These are phyloP conservation scores for Chimonanthus praecox DNA, from an alignment of 164 flowering plant species.

Conservation along the genomic window DNA sequence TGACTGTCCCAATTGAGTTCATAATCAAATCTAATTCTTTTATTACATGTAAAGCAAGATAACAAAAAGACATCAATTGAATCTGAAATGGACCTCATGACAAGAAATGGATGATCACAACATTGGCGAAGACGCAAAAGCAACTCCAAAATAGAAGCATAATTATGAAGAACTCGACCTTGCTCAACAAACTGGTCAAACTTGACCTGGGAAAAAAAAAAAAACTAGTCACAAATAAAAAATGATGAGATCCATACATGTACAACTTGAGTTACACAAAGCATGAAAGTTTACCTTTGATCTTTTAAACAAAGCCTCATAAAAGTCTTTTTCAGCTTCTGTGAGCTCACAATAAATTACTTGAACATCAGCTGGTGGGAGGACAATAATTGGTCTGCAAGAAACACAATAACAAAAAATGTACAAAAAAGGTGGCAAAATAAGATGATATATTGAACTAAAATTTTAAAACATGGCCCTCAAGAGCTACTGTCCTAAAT, in stretches of 20 bases:
- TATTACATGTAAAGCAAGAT: neutral
- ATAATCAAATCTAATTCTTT: too few species aligned
- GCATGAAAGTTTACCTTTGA: slow-evolving; percentile 60
- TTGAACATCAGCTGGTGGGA: slow-evolving; percentile 81
- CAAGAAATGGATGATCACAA: slow-evolving; percentile 99
- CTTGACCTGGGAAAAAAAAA: slow-evolving; percentile 55
- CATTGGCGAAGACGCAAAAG: slow-evolving; percentile 99
- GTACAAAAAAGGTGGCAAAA: neutral
- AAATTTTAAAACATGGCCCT: neutral
- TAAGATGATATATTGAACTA: neutral
- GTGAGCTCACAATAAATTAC: slow-evolving; percentile 85
- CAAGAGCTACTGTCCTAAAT: neutral
- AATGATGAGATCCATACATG: neutral
- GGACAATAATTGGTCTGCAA: slow-evolving; percentile 85
- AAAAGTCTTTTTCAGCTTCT: slow-evolving; percentile 87
- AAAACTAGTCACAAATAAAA: slow-evolving; percentile 1
- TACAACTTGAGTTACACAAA: neutral
- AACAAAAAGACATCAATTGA: neutral
- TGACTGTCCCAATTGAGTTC: too few species aligned
- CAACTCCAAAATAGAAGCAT: slow-evolving; percentile 95
- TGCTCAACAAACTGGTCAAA: slow-evolving; percentile 97
- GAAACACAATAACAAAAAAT: slow-evolving; percentile 4
- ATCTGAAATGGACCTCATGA: slow-evolving; percentile 63
- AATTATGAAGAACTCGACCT: slow-evolving; percentile 95
- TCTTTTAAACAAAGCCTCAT: slow-evolving; percentile 85